Evolutionary conservation across 345 rosid species (phyloP).

Genomic region (Barbarea vulgaris): DNA sequence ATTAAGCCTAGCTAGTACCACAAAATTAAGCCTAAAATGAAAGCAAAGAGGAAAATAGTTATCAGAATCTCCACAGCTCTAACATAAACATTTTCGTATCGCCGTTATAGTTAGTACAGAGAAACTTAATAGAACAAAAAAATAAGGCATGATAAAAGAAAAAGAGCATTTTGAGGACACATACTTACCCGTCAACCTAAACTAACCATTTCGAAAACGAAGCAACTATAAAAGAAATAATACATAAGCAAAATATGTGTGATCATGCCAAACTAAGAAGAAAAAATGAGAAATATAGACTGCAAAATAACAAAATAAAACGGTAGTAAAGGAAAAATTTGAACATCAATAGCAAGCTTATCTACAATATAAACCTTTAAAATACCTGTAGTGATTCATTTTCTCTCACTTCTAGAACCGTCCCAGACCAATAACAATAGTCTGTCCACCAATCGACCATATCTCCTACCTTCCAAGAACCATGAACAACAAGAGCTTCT

Average conservation of each 20-base stretch:
- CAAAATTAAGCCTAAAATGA: background rate
- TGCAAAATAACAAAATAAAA: background rate
- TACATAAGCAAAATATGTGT: background rate
- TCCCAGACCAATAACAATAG: slow-evolving; percentile 33
- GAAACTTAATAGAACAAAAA: background rate
- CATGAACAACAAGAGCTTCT: slow-evolving; percentile 27
- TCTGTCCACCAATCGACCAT: slow-evolving; percentile 37
- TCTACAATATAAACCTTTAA: background rate
- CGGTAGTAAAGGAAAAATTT: background rate
- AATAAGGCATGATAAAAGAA: background rate
- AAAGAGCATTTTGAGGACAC: background rate
- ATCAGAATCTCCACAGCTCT: background rate
- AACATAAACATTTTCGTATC: background rate
- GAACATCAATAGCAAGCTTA: background rate
- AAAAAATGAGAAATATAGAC: background rate
- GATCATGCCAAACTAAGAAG: background rate
- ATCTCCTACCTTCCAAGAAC: slow-evolving; percentile 32
- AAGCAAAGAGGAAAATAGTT: background rate
- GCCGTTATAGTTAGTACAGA: background rate
- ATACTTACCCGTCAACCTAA: background rate
- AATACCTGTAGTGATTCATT: slow-evolving; percentile 11
- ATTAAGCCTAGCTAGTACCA: background rate
- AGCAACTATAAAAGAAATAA: background rate
- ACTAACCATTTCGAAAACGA: no score
- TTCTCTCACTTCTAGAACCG: slow-evolving; percentile 13